A percentile compares a stretch with the other conserved stretches of the same genome.
Evolutionary conservation across 2,329 filamentous ascomycete species (phyloP).

Genomic region (Talaromyces sp.): DNA sequence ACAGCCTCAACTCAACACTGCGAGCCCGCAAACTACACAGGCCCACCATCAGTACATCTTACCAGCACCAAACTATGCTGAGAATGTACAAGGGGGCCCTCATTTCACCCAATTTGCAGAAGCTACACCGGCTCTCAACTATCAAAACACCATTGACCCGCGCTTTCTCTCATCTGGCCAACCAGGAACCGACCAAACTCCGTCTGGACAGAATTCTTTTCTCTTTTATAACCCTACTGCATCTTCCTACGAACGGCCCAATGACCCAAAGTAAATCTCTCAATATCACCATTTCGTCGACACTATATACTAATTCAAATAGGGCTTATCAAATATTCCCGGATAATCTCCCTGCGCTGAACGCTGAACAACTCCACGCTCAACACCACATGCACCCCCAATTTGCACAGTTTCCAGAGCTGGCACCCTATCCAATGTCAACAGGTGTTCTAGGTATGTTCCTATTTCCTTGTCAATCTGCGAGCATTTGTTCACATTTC

Average conservation of each 20-base stretch:
- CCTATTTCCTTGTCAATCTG: not conserved
- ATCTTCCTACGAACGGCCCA: constrained; percentile 19
- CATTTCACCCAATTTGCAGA: constrained; percentile 27
- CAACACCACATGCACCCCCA: constrained; percentile 3
- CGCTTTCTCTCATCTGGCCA: constrained; percentile 29
- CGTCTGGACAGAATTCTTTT: constrained; percentile 20
- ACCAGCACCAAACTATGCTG: constrained; percentile 20
- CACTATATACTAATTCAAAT: not conserved
- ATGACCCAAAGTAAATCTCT: constrained; percentile 20
- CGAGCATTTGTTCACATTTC: not conserved
- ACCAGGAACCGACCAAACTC: constrained; percentile 19
- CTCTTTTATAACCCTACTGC: constrained; percentile 22
- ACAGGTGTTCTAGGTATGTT: constrained; percentile 6
- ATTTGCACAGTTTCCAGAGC: constrained; percentile 4
- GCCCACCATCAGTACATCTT: constrained; percentile 20
- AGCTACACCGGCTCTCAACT: constrained; percentile 14
- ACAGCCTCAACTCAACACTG: constrained; percentile 8
- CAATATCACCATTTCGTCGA: constrained; percentile 7
- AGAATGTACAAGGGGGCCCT: not conserved
- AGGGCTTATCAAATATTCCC: constrained; percentile 11
- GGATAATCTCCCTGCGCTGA: constrained; percentile 3
- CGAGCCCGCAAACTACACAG: constrained; percentile 11
- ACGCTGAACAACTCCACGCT: constrained; percentile 10
- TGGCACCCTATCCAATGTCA: constrained; percentile 8
- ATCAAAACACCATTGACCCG: constrained; percentile 35